These are phyloP conservation scores for Grigorovia humatica DNA, from an alignment of 805 yeast genomes.

Conservation along the genomic window DNA sequence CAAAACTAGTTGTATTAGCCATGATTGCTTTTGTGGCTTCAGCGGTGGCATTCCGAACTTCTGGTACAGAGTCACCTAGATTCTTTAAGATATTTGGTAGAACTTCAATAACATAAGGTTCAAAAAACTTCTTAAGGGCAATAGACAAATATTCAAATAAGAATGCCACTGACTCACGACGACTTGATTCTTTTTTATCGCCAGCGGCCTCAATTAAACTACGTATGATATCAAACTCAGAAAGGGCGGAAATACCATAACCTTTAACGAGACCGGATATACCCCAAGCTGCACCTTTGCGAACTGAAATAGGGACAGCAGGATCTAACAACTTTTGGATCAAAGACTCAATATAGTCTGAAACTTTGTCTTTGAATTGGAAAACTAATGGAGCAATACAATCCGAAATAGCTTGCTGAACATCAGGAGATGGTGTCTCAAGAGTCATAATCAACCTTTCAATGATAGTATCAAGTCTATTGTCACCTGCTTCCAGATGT, in stretches of 20 bases:
- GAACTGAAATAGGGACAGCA: constrained; percentile 33
- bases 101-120: constrained; percentile 87
- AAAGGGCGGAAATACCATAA: constrained; percentile 66
- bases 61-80: constrained; percentile 75
- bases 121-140: constrained; percentile 67
- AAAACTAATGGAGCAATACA: constrained; percentile 77
- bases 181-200: constrained; percentile 62
- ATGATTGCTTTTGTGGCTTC: constrained; percentile 79
- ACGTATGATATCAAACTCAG: constrained; percentile 69
- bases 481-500: constrained; percentile 60
- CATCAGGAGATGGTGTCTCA: constrained; percentile 81
- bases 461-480: constrained; percentile 54
- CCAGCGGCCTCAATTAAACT: constrained; percentile 74
- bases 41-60: constrained; percentile 84
- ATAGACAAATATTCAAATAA: constrained; percentile 78
- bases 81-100: constrained; percentile 71
- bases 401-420: constrained; percentile 77
- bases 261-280: constrained; percentile 91
- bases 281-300: constrained; percentile 95
- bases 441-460: constrained; percentile 63
- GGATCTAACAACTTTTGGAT: constrained; percentile 49
- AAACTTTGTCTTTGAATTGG: constrained; percentile 41
- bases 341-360: constrained; percentile 45
- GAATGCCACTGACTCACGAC: constrained; percentile 81
- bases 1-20: constrained; percentile 85